phyloP scores from a whole-genome alignment of 352 stramenopile genomes.

The Globisporangium splendens region DNA sequence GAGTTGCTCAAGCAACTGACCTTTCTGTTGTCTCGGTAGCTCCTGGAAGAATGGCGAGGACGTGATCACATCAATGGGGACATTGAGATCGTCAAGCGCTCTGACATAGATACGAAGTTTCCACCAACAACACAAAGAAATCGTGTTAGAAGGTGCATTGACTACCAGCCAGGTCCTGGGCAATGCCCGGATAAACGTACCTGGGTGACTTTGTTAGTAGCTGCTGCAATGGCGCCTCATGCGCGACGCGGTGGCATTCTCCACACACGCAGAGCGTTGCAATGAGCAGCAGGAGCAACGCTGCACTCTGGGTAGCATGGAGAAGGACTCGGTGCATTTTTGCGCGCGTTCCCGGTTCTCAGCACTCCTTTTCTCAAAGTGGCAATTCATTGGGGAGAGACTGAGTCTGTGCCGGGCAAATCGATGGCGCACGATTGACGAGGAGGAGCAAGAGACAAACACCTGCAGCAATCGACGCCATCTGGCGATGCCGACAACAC shows the following conservation, averaged over 20 bases:
- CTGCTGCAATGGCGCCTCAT: background rate
- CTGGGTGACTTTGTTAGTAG: constrained; percentile 6
- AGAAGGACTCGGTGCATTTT: too few species aligned
- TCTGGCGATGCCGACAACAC: too few species aligned
- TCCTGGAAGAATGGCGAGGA: constrained; percentile 21
- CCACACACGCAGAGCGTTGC: constrained; percentile 23
- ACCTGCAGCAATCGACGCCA: too few species aligned
- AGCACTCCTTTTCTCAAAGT: too few species aligned
- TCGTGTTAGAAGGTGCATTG: background rate
- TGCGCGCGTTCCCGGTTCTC: too few species aligned
- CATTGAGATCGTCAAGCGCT: too few species aligned
- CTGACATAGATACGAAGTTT: too few species aligned
- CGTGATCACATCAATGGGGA: constrained; percentile 5
- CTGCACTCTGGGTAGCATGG: background rate
- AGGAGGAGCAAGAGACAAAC: too few species aligned
- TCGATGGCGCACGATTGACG: too few species aligned
- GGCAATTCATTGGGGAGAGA: too few species aligned
- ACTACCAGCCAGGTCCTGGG: background rate
- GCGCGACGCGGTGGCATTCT: constrained; percentile 17
- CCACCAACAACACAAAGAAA: too few species aligned
- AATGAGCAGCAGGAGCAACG: constrained; percentile 10
- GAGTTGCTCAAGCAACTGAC: constrained; percentile 31
- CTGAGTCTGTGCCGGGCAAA: too few species aligned
- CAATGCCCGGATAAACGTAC: background rate
- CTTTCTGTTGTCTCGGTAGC: constrained; percentile 16